Evolutionary conservation across 192 early-diverging fungal genomes (phyloP).

Genomic region (Coemansia sp.): DNA sequence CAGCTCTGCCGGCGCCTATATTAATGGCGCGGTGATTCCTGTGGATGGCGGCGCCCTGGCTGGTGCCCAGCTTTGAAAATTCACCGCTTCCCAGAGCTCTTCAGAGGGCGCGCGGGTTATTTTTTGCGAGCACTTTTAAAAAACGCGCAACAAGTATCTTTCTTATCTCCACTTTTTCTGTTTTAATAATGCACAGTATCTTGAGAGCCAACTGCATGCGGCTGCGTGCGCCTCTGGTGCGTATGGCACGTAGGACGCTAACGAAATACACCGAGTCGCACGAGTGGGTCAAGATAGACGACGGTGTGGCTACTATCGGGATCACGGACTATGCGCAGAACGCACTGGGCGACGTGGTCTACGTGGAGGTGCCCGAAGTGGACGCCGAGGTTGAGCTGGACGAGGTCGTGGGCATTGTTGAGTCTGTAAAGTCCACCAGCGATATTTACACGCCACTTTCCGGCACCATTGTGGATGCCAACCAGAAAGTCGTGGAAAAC

Average conservation of each 20-base stretch:
- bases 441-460: slow-evolving; percentile 86
- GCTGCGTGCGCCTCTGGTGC: background rate
- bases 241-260: background rate
- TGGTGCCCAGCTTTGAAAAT: background rate
- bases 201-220: background rate
- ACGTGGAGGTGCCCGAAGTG: slow-evolving; percentile 78
- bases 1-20: slow-evolving; percentile 70
- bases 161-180: background rate
- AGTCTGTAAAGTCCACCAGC: slow-evolving; percentile 92
- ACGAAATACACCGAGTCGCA: slow-evolving; percentile 79
- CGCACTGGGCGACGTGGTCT: slow-evolving; percentile 92
- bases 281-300: slow-evolving; percentile 84
- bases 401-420: slow-evolving; percentile 78
- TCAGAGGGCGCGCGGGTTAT: slow-evolving; percentile 1
- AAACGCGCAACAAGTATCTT: background rate
- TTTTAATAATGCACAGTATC: slow-evolving; percentile 6
- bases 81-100: background rate
- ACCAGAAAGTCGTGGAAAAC: slow-evolving; percentile 61
- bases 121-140: background rate
- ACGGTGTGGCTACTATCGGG: slow-evolving; percentile 78
- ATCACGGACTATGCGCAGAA: slow-evolving; percentile 90
- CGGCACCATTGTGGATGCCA: slow-evolving; percentile 80
- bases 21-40: slow-evolving; percentile 77
- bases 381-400: slow-evolving; percentile 57
- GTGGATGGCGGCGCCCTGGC: slow-evolving; percentile 74